A percentile compares a stretch with the other conserved stretches of the same genome.
These are phyloP conservation scores for Lippia alba DNA, from an alignment of 305 asterid species.

Conservation along the genomic window DNA sequence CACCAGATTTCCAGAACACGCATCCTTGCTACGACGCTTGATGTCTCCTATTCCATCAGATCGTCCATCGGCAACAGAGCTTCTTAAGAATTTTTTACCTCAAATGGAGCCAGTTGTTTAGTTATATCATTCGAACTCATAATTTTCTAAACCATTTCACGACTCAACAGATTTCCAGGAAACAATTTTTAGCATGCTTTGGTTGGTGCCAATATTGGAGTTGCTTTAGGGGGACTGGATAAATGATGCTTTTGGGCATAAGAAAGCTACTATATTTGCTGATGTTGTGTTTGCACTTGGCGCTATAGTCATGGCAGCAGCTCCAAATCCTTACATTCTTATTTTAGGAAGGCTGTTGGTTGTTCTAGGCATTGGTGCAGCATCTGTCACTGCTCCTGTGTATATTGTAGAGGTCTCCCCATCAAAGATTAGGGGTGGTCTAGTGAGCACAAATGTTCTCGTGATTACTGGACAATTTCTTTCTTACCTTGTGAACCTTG, in stretches of 20 bases:
- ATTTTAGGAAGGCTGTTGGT: constrained; percentile 80
- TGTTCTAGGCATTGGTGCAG: constrained; percentile 93
- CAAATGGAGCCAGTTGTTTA: too few relatives aligned
- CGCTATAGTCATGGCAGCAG: constrained; percentile 80
- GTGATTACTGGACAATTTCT: constrained; percentile 97
- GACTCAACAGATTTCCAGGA: constrained; percentile 56
- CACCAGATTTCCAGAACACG: too few relatives aligned
- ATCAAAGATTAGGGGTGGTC: constrained; percentile 90
- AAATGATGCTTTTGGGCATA: constrained; percentile 86
- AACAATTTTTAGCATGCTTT: constrained; percentile 96
- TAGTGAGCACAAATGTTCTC: constrained; percentile 95
- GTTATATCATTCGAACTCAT: not conserved
- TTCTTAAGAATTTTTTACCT: too few relatives aligned
- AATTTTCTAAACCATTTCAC: not conserved
- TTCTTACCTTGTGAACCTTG: constrained; percentile 95
- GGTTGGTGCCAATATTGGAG: constrained; percentile 95
- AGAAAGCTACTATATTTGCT: constrained; percentile 87
- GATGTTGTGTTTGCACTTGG: constrained; percentile 87
- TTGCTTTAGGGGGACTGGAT: constrained; percentile 92
- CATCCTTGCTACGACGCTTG: too few relatives aligned
- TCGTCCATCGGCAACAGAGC: too few relatives aligned
- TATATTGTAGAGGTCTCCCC: constrained; percentile 96
- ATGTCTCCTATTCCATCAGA: too few relatives aligned
- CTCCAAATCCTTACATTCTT: constrained; percentile 84
- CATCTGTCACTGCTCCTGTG: constrained; percentile 96